Conservation (phyloP, 352 stramenopile genomes). For the Aphanomyces cochlioides region DNA sequence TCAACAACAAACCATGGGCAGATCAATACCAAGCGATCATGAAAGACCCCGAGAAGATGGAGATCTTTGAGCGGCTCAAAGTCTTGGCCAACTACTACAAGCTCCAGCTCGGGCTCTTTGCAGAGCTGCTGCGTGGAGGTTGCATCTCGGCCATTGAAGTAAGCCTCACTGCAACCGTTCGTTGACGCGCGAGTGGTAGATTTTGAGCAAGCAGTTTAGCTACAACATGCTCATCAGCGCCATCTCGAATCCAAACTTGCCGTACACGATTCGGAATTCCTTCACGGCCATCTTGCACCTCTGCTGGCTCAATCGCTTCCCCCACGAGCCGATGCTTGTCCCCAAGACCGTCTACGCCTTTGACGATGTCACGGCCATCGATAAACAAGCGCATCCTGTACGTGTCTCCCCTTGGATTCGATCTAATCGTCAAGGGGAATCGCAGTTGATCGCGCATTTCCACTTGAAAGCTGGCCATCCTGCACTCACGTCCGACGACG, state of each 20-base stretch:
- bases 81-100: constrained; percentile 29
- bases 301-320: constrained; percentile 27
- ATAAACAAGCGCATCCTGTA: constrained; percentile 16
- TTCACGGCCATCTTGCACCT: constrained; percentile 27
- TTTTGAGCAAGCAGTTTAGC: constrained; percentile 27
- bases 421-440: no score
- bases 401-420: background rate
- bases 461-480: constrained; percentile 27
- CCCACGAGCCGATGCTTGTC: constrained; percentile 25
- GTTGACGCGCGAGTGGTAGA: background rate
- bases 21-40: constrained; percentile 13
- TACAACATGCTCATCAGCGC: constrained; percentile 30
- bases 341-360: constrained; percentile 25
- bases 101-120: constrained; percentile 25
- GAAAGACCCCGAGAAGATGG: constrained; percentile 18
- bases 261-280: constrained; percentile 26
- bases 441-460: constrained; percentile 25
- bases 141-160: constrained; percentile 28
- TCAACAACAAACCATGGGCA: constrained; percentile 28
- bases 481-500: constrained; percentile 23
- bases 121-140: constrained; percentile 21
- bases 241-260: constrained; percentile 22
- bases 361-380: constrained; percentile 22
- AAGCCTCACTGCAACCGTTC: background rate
- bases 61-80: constrained; percentile 27